Percentiles rank a stretch among this genome's conserved stretches.
Evolutionary conservation across 768 basidiomycete species (phyloP).

Genomic region (Boletus rex-veris): DNA sequence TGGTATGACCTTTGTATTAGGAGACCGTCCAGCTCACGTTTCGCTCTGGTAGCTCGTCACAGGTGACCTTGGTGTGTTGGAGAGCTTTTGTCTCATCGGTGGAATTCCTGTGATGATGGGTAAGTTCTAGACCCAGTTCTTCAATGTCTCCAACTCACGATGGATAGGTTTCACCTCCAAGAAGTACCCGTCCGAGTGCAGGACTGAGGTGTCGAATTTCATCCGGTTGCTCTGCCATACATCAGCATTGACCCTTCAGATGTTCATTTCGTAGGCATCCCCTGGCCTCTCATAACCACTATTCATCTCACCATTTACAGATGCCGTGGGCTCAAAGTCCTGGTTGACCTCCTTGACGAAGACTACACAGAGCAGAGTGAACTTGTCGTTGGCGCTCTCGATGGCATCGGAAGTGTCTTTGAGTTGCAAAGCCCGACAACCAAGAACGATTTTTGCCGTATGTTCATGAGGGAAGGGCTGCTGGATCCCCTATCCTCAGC

Average conservation of each 20-base stretch:
- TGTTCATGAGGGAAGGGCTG: conserved; percentile 96
- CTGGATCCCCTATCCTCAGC: conserved; percentile 91
- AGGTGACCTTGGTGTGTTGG: conserved; percentile 78
- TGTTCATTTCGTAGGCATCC: conserved; percentile 95
- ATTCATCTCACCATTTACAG: conserved; percentile 36
- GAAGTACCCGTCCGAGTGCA: conserved; percentile 88
- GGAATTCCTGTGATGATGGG: conserved; percentile 97
- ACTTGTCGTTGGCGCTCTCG: conserved; percentile 88
- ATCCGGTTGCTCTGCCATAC: conserved; percentile 89
- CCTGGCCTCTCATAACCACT: neutral
- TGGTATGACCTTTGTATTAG: conserved; percentile 45
- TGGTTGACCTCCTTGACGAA: conserved; percentile 96
- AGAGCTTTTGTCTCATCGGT: conserved; percentile 92
- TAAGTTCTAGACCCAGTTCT: conserved; percentile 29
- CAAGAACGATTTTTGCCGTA: conserved; percentile 97
- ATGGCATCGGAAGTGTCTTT: conserved; percentile 93
- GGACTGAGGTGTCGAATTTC: conserved; percentile 93
- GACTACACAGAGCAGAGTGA: conserved; percentile 90
- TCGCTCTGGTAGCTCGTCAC: conserved; percentile 48
- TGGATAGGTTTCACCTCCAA: conserved; percentile 84
- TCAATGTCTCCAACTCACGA: conserved; percentile 3
- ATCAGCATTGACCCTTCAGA: conserved; percentile 90
- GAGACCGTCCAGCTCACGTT: neutral
- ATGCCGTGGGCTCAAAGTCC: conserved; percentile 90
- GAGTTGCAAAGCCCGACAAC: conserved; percentile 95